Evolutionary conservation across 2,329 filamentous ascomycete species (phyloP).

Genomic region (Venturiaceae sp.): DNA sequence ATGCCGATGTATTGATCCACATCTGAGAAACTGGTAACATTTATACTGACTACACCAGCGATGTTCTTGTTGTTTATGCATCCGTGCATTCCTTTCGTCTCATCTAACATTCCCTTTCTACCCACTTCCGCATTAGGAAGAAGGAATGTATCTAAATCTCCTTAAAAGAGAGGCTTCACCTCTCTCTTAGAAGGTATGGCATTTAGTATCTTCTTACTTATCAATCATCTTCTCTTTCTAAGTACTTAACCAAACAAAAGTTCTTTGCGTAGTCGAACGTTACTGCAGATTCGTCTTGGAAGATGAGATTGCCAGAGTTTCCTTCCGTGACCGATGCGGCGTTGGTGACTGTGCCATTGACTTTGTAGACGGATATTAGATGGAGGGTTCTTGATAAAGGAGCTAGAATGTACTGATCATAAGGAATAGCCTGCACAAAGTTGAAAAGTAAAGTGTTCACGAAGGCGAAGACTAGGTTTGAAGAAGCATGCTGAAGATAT

Average conservation of each 20-base stretch:
- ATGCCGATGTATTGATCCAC: conserved; percentile 30
- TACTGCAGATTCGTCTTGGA: conserved; percentile 25
- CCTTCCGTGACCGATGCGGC: conserved; percentile 22
- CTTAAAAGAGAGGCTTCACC: too few relatives aligned
- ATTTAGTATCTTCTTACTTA: too few relatives aligned
- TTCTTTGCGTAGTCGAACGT: conserved; percentile 29
- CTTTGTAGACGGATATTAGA: conserved; percentile 26
- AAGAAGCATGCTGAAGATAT: too few relatives aligned
- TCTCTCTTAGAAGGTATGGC: too few relatives aligned
- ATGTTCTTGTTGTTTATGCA: conserved; percentile 34
- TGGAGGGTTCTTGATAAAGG: conserved; percentile 26
- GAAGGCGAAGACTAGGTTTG: too few relatives aligned
- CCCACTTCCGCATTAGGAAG: too few relatives aligned
- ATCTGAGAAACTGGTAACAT: conserved; percentile 22
- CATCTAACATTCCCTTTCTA: too few relatives aligned
- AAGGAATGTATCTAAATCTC: too few relatives aligned
- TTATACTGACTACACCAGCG: conserved; percentile 28
- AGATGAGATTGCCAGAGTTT: conserved; percentile 20
- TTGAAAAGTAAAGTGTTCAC: not conserved
- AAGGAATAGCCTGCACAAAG: conserved; percentile 15
- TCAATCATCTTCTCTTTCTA: too few relatives aligned
- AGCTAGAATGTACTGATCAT: conserved; percentile 31
- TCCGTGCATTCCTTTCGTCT: too few relatives aligned
- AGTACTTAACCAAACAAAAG: too few relatives aligned
- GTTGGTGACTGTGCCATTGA: conserved; percentile 28